Evolutionary conservation across 805 yeast genomes (phyloP).

Genomic region (Candida maltosa): DNA sequence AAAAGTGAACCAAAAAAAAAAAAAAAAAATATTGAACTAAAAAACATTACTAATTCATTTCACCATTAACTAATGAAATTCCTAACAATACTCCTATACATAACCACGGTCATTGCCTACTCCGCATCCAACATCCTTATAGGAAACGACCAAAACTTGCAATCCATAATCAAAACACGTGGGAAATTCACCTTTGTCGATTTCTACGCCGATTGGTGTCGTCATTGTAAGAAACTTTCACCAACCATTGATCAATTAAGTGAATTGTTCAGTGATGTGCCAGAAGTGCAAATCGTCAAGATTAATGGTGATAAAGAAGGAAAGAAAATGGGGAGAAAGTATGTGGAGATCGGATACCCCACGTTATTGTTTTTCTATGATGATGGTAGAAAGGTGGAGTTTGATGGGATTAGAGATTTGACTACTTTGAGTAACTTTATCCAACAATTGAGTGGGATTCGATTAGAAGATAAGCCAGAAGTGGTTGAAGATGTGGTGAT

Average conservation of each 20-base stretch:
- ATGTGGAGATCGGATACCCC: constrained; percentile 63
- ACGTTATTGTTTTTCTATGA: constrained; percentile 58
- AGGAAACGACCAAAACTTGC: constrained; percentile 49
- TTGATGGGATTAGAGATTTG: constrained; percentile 50
- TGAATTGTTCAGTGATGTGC: constrained; percentile 22
- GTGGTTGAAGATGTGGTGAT: constrained; percentile 6
- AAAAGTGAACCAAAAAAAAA: too few species aligned
- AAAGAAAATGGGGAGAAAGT: constrained; percentile 46
- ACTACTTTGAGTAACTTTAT: constrained; percentile 52
- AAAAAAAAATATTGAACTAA: too few species aligned
- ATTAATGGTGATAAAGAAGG: constrained; percentile 59
- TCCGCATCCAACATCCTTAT: constrained; percentile 27
- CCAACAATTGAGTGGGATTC: constrained; percentile 32
- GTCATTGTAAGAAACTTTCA: constrained; percentile 58
- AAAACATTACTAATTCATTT: too few species aligned
- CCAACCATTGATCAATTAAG: constrained; percentile 45
- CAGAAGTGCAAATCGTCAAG: constrained; percentile 47
- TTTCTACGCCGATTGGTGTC: constrained; percentile 70
- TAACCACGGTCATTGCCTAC: too few species aligned
- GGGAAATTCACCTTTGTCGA: constrained; percentile 45
- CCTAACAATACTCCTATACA: too few species aligned
- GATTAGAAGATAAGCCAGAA: constrained; percentile 8
- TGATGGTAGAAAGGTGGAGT: constrained; percentile 38
- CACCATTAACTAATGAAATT: too few species aligned
- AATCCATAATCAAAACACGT: constrained; percentile 53